phyloP scores from a whole-genome alignment of 176 grass and related monocot species.

The Cenchrus purpureus region DNA sequence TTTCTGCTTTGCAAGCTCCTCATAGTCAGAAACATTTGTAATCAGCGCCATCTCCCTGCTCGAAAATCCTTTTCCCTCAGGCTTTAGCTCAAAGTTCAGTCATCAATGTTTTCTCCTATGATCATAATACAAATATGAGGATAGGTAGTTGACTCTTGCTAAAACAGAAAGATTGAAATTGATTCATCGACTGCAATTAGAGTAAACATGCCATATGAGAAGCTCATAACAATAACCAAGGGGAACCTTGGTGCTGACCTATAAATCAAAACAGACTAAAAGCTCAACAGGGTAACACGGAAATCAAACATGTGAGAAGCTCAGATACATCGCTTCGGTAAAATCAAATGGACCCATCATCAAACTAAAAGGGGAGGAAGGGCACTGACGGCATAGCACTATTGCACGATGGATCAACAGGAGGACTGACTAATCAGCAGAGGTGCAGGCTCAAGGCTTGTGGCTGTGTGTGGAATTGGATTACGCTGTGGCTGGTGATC shows the following conservation, averaged over 20 bases:
- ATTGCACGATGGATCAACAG: not conserved
- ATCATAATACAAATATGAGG: not conserved
- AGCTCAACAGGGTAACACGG: not conserved
- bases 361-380: not conserved
- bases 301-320: not conserved
- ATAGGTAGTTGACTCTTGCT: not conserved
- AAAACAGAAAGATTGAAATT: not conserved
- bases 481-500: not conserved
- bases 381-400: not conserved
- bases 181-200: not conserved
- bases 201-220: not conserved
- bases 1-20: slow-evolving; percentile 73
- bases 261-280: not conserved
- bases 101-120: slow-evolving; percentile 1
- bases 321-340: not conserved
- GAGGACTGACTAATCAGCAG: not conserved
- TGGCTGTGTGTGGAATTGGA: not conserved
- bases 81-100: not conserved
- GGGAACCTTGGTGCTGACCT: not conserved
- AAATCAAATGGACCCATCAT: not conserved
- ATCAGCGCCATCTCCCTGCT: slow-evolving; percentile 62
- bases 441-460: not conserved
- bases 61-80: not conserved
- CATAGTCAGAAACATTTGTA: slow-evolving; percentile 82
- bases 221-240: not conserved